Conservation (phyloP, 2,329 filamentous ascomycete species). For the Neopestalotiopsis sp. region DNA sequence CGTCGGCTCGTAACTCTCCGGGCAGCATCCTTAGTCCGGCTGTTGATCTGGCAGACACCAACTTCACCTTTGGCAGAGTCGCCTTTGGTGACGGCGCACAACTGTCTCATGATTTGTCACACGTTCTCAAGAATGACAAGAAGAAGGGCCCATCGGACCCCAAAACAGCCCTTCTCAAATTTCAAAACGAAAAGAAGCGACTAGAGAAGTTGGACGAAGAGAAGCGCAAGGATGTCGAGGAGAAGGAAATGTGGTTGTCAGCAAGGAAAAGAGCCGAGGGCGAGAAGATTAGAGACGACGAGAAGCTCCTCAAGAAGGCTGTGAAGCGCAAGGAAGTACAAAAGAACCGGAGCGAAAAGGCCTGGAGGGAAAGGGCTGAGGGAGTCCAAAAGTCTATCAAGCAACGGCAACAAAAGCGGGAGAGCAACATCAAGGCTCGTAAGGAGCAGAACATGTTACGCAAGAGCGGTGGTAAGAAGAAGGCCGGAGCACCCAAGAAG, state of each 20-base stretch:
- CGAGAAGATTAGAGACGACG: conserved; percentile 87
- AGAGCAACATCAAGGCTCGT: conserved; percentile 77
- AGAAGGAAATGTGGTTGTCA: conserved; percentile 94
- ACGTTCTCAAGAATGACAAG: conserved; percentile 69
- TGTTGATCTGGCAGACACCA: conserved; percentile 61
- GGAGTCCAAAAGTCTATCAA: conserved; percentile 78
- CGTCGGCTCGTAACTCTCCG: conserved; percentile 65
- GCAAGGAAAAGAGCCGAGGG: conserved; percentile 89
- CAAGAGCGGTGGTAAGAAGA: conserved; percentile 60
- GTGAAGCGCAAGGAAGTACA: conserved; percentile 89
- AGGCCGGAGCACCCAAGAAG: conserved; percentile 44
- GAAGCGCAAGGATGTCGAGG: conserved; percentile 84
- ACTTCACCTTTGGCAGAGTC: conserved; percentile 90
- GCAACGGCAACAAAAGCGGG: conserved; percentile 80
- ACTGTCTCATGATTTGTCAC: conserved; percentile 71
- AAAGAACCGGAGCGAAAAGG: conserved; percentile 90
- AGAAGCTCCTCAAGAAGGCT: conserved; percentile 87
- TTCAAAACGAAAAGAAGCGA: conserved; percentile 85
- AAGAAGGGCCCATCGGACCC: conserved; percentile 85
- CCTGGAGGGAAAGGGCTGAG: conserved; percentile 78
- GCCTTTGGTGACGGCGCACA: conserved; percentile 86
- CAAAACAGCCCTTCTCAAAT: conserved; percentile 82
- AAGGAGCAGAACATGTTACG: conserved; percentile 72
- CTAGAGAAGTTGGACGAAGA: conserved; percentile 75
- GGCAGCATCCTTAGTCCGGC: conserved; percentile 60